Percentiles rank a stretch among this genome's conserved stretches.
phyloP scores from a whole-genome alignment of 805 yeast genomes.

The Tetrapisispora arboricola region DNA sequence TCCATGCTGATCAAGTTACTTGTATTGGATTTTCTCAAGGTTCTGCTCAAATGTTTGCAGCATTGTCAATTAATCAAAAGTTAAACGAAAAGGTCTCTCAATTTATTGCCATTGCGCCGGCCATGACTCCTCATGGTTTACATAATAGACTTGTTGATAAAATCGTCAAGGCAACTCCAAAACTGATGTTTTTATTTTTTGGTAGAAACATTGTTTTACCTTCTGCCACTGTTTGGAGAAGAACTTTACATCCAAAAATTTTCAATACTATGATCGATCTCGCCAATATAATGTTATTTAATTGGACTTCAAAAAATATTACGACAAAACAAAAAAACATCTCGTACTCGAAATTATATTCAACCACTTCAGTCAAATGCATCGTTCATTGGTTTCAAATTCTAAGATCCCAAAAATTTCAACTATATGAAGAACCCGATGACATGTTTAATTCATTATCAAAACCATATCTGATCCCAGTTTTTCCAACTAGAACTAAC shows the following conservation, averaged over 20 bases:
- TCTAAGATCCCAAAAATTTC: slow-evolving; percentile 63
- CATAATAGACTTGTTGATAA: slow-evolving; percentile 68
- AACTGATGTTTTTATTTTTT: slow-evolving; percentile 56
- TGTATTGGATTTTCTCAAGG: slow-evolving; percentile 93
- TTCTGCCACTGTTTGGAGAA: slow-evolving; percentile 70
- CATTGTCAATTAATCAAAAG: slow-evolving; percentile 54
- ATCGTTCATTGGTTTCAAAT: slow-evolving; percentile 97
- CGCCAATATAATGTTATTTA: slow-evolving; percentile 57
- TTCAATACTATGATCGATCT: slow-evolving; percentile 49
- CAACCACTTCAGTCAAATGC: slow-evolving; percentile 83
- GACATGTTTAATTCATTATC: slow-evolving; percentile 31
- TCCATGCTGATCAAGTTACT: slow-evolving; percentile 38
- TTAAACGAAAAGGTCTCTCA: slow-evolving; percentile 45
- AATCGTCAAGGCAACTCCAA: slow-evolving; percentile 66
- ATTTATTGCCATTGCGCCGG: slow-evolving; percentile 85
- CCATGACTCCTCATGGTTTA: slow-evolving; percentile 83
- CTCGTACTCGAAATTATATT: slow-evolving; percentile 80
- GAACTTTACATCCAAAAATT: slow-evolving; percentile 26
- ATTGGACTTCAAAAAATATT: slow-evolving; percentile 73
- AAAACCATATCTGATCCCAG: slow-evolving; percentile 28
- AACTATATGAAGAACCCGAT: slow-evolving; percentile 71
- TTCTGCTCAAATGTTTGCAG: slow-evolving; percentile 85
- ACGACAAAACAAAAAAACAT: slow-evolving; percentile 60
- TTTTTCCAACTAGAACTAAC: slow-evolving; percentile 51
- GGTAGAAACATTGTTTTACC: slow-evolving; percentile 69